Evolutionary conservation across 345 rosid species (phyloP).

Genomic region (Odontarrhena argentea): DNA sequence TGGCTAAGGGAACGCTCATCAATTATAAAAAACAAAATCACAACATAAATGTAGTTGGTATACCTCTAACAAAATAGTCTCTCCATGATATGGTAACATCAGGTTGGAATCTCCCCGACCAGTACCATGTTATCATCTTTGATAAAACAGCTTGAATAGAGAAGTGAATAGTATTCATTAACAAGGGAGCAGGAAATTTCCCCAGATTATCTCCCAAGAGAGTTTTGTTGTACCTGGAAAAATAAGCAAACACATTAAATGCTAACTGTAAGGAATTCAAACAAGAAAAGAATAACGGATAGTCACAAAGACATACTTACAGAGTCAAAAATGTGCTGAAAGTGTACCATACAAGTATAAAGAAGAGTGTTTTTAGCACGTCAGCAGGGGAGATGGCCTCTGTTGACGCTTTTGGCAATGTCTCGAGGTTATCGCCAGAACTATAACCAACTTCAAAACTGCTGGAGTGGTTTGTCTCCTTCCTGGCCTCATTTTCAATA

Average conservation of each 20-base stretch:
- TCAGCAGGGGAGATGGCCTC: slow-evolving; percentile 61
- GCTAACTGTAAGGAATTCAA: slow-evolving; percentile 11
- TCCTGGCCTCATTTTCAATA: slow-evolving; percentile 57
- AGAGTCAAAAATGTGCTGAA: slow-evolving; percentile 98
- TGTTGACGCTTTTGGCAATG: slow-evolving; percentile 42
- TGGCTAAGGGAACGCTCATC: slow-evolving; percentile 16
- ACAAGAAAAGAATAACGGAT: neutral
- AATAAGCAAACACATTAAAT: slow-evolving; percentile 16
- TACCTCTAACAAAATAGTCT: slow-evolving; percentile 89
- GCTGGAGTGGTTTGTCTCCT: slow-evolving; percentile 44
- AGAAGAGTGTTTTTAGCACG: slow-evolving; percentile 85
- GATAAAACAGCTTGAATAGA: slow-evolving; percentile 89
- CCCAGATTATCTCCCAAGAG: slow-evolving; percentile 94
- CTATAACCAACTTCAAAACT: slow-evolving; percentile 42
- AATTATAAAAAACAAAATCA: neutral
- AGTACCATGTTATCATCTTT: slow-evolving; percentile 73
- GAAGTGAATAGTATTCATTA: slow-evolving; percentile 95
- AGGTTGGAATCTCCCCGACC: slow-evolving; percentile 77
- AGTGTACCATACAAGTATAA: slow-evolving; percentile 97
- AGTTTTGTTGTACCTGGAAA: slow-evolving; percentile 87
- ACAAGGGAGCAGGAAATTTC: slow-evolving; percentile 92
- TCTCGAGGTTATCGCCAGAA: slow-evolving; percentile 39
- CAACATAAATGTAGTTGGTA: neutral
- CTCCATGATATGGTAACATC: slow-evolving; percentile 70
- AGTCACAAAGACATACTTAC: slow-evolving; percentile 58